phyloP scores from a whole-genome alignment of 1,284 basidiomycete species.

The Irpex rosettiformis region DNA sequence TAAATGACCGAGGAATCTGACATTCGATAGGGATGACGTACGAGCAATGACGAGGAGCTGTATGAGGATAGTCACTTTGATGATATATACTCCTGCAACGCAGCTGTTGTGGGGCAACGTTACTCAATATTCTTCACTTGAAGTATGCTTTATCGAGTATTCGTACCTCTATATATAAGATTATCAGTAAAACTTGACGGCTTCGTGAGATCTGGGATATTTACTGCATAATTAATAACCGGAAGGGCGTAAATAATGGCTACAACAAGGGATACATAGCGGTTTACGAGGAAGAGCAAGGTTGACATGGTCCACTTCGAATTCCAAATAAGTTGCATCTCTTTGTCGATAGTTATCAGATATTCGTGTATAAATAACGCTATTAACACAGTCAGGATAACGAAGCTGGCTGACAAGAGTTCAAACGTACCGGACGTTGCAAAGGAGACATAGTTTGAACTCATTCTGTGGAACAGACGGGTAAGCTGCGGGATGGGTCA shows the following conservation, averaged over 20 bases:
- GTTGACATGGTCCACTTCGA: constrained; percentile 4
- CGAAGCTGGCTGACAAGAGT: background rate
- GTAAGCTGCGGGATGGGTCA: background rate
- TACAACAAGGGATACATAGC: background rate
- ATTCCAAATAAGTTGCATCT: constrained; percentile 4
- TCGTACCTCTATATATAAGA: background rate
- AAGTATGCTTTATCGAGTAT: background rate
- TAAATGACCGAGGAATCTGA: background rate
- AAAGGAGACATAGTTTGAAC: background rate
- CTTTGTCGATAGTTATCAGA: constrained; percentile 7
- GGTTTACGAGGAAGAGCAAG: constrained; percentile 9
- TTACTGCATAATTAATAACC: background rate
- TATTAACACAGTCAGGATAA: background rate
- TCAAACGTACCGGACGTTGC: background rate
- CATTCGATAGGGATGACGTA: background rate
- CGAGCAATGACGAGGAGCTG: background rate
- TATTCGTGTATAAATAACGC: constrained; percentile 10
- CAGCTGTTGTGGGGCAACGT: background rate
- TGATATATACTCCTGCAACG: background rate
- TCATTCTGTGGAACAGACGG: background rate
- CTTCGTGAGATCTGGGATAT: too few species aligned
- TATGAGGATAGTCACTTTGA: background rate
- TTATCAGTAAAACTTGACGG: background rate
- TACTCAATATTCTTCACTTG: too few species aligned
- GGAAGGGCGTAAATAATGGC: background rate